A percentile compares a stretch with the other conserved stretches of the same genome.
These are phyloP conservation scores for Dacryopinax spathularia DNA, from an alignment of 768 basidiomycete species.

Conservation along the genomic window DNA sequence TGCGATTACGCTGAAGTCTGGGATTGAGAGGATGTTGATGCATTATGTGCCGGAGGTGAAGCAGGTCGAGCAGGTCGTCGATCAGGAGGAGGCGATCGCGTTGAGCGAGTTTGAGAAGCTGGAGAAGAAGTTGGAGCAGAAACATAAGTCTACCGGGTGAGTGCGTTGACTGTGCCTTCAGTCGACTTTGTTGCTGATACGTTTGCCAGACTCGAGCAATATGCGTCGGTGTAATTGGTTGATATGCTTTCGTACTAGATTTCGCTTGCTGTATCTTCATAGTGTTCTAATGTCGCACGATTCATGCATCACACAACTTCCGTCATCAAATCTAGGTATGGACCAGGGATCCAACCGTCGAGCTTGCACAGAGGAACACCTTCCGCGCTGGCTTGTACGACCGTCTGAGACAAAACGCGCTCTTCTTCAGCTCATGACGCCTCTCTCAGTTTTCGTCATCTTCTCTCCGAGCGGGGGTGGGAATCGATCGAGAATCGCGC, in stretches of 20 bases:
- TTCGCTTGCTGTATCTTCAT: neutral
- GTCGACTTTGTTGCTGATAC: neutral
- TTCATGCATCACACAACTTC: neutral
- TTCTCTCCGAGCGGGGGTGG: no score
- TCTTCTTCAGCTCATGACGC: no score
- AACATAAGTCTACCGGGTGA: constrained; percentile 20
- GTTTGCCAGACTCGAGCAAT: neutral
- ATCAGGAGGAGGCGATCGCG: constrained; percentile 78
- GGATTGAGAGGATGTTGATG: constrained; percentile 98
- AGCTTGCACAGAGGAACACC: no score
- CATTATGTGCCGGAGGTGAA: constrained; percentile 97
- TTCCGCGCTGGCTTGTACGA: no score
- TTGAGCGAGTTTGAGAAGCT: constrained; percentile 80
- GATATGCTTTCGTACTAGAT: neutral
- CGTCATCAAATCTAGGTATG: no score
- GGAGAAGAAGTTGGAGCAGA: constrained; percentile 46
- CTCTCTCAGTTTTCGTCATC: no score
- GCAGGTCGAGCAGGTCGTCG: constrained; percentile 78
- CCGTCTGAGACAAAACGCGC: no score
- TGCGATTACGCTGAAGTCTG: constrained; percentile 87
- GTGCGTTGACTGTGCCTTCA: neutral
- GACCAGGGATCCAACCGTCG: no score
- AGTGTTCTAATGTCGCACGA: neutral
- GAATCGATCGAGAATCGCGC: no score
- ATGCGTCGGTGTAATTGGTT: neutral